phyloP scores from a whole-genome alignment of 805 yeast species.

The Candida nemodendra region DNA sequence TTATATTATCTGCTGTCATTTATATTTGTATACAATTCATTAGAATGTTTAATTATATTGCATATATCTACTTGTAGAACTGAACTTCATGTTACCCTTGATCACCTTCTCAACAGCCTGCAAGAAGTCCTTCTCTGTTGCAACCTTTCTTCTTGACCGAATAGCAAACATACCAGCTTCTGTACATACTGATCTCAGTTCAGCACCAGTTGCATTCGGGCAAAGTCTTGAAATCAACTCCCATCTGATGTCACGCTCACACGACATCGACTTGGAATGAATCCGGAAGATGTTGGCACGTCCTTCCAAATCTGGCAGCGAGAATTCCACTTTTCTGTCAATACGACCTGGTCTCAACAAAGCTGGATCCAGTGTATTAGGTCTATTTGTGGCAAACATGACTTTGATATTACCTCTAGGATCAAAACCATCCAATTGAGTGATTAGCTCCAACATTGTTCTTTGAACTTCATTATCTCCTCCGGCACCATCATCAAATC shows the following conservation, averaged over 20 bases:
- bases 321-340: conserved; percentile 97
- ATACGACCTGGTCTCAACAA: conserved; percentile 97
- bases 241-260: conserved; percentile 97
- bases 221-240: conserved; percentile 95
- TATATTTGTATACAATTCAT: not conserved
- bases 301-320: conserved; percentile 95
- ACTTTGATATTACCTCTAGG: conserved; percentile 99
- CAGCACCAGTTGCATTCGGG: conserved; percentile 99
- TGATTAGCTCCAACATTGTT: conserved; percentile 96
- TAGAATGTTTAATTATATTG: conserved; percentile 70
- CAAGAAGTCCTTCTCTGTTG: conserved; percentile 95
- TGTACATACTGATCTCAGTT: conserved; percentile 95
- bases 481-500: conserved; percentile 99
- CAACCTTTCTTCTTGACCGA: conserved; percentile 96
- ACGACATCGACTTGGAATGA: conserved; percentile 96
- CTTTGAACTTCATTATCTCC: conserved; percentile 99
- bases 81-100: conserved; percentile 96
- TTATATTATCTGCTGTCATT: not conserved
- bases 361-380: conserved; percentile 97
- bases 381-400: conserved; percentile 99
- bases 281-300: conserved; percentile 97
- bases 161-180: conserved; percentile 99
- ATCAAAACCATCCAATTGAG: conserved; percentile 97
- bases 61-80: conserved; percentile 97
- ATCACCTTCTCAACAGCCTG: conserved; percentile 98